phyloP scores from a whole-genome alignment of 2,329 filamentous ascomycete species.

The Myriosclerotinia duriaeana region DNA sequence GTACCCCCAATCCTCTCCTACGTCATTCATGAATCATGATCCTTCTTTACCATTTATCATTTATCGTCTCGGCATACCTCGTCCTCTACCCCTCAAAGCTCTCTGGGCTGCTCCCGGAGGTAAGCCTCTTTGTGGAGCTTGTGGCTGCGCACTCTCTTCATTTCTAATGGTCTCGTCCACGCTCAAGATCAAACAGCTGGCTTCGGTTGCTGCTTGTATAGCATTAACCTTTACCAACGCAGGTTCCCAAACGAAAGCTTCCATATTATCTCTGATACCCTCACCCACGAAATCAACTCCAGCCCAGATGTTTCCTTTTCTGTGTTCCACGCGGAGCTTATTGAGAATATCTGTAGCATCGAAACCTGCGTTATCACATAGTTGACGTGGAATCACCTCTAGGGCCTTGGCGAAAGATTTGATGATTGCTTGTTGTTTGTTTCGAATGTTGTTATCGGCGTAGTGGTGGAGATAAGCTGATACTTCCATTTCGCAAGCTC shows the following conservation, averaged over 20 bases:
- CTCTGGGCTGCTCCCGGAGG: slow-evolving; percentile 84
- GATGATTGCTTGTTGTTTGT: slow-evolving; percentile 97
- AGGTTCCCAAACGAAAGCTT: slow-evolving; percentile 96
- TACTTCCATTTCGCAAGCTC: slow-evolving; percentile 94
- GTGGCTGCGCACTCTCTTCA: slow-evolving; percentile 83
- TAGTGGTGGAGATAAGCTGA: slow-evolving; percentile 90
- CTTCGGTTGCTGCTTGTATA: slow-evolving; percentile 92
- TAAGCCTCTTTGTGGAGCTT: slow-evolving; percentile 73
- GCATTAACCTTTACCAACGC: slow-evolving; percentile 96
- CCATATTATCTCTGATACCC: slow-evolving; percentile 91
- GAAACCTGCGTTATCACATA: slow-evolving; percentile 98
- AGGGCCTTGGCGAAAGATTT: slow-evolving; percentile 97
- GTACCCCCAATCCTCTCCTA: background rate
- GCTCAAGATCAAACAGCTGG: slow-evolving; percentile 88
- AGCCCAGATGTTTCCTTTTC: slow-evolving; percentile 88
- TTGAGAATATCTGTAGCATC: slow-evolving; percentile 98
- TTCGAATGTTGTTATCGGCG: slow-evolving; percentile 85
- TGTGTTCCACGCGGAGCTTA: slow-evolving; percentile 91
- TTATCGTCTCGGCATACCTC: slow-evolving; percentile 75
- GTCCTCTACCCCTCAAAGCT: slow-evolving; percentile 77
- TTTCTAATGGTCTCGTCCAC: slow-evolving; percentile 99
- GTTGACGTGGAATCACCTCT: slow-evolving; percentile 91
- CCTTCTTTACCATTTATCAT: slow-evolving; percentile 9
- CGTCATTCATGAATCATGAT: slow-evolving; percentile 24
- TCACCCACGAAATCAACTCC: slow-evolving; percentile 94